Base-by-base conservation (phyloP, 169 alveolate species). In the Toxoplasma gondii region DNA sequence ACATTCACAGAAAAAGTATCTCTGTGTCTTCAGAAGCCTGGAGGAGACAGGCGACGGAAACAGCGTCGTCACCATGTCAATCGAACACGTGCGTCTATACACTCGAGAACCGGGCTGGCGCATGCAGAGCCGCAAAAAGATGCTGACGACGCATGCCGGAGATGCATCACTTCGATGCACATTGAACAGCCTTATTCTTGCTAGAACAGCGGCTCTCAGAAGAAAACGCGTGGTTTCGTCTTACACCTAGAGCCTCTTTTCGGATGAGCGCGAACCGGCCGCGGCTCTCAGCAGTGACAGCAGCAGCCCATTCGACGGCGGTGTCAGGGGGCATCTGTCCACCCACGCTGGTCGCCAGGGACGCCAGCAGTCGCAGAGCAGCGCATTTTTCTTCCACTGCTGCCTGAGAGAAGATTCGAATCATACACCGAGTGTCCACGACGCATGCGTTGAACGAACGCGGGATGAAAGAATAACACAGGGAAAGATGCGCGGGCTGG, bases 331-430 rank as follows among this genome's bases (percentile, higher is more conserved):
- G 93, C 36, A 91, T 64, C 34, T 86, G 67, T 29, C 90, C 54
- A 17, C 90, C 93, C 1, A 67, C 67, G 53, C 88, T 82, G 43
- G 81, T 39, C 16, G 95, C 95, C 74, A 93, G 95, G 4, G 88
- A 45, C 81, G 93, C 93, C 27, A 93, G 95, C 67, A 93, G 74
- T n/a, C 69, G 88, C n/a, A 93, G 67, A 12, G 95, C 95, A 22
- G 95, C 93, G 43, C 84, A 53, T 69, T 91, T 78, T 67, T 93
- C 95, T 53, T 93, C 95, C 17, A 93, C 95, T 0, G 95, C 95
- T 39, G 95, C 87, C 93, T 90, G 74, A 12, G 36, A 29, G 29
- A 44, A 4, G 39, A 53, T n/a, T n/a, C n/a, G 49, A 31, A 9
- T 16, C 78, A 84, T 19, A n/a, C 67, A 45, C 29, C 22, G 38